A percentile compares a stretch with the other conserved stretches of the same genome.
Conservation (phyloP, 2,329 filamentous ascomycete genomes). For the Xylogone sp. region DNA sequence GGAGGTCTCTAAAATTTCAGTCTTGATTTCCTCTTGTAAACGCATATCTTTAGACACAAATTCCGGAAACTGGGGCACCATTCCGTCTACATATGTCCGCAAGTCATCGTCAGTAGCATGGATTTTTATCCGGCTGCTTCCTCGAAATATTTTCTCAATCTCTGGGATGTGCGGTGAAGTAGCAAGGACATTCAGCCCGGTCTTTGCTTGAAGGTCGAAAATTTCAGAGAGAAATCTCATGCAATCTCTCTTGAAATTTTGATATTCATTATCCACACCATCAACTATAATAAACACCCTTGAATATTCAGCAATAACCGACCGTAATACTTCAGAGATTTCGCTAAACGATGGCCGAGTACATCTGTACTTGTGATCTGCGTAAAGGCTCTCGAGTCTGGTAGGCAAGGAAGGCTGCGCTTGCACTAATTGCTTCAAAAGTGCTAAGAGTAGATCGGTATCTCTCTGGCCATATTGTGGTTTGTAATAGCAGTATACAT, state of each 20-base stretch:
- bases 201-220: slow-evolving; percentile 12
- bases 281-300: slow-evolving; percentile 9
- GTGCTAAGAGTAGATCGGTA: slow-evolving; percentile 17
- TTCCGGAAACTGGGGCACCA: slow-evolving; percentile 13
- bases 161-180: slow-evolving; percentile 23
- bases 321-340: slow-evolving; percentile 10
- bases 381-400: slow-evolving; percentile 16
- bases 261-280: slow-evolving; percentile 6
- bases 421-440: slow-evolving; percentile 28
- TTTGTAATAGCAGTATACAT: slow-evolving; percentile 29
- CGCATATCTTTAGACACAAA: slow-evolving; percentile 12
- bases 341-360: slow-evolving; percentile 20
- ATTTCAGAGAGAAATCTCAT: slow-evolving; percentile 2
- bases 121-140: slow-evolving; percentile 23
- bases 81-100: slow-evolving; percentile 22
- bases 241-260: neutral
- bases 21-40: slow-evolving; percentile 18
- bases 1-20: slow-evolving; percentile 18
- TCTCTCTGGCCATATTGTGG: slow-evolving; percentile 17
- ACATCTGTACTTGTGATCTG: slow-evolving; percentile 11
- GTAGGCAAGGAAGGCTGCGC: slow-evolving; percentile 5
- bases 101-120: slow-evolving; percentile 30
- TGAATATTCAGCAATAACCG: slow-evolving; percentile 12
- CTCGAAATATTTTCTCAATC: slow-evolving; percentile 14
- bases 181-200: slow-evolving; percentile 15